A percentile compares a stretch with the other conserved stretches of the same genome.
Evolutionary conservation across 495 filamentous ascomycete genomes (phyloP).

Genomic region (Aspergillus diversus): DNA sequence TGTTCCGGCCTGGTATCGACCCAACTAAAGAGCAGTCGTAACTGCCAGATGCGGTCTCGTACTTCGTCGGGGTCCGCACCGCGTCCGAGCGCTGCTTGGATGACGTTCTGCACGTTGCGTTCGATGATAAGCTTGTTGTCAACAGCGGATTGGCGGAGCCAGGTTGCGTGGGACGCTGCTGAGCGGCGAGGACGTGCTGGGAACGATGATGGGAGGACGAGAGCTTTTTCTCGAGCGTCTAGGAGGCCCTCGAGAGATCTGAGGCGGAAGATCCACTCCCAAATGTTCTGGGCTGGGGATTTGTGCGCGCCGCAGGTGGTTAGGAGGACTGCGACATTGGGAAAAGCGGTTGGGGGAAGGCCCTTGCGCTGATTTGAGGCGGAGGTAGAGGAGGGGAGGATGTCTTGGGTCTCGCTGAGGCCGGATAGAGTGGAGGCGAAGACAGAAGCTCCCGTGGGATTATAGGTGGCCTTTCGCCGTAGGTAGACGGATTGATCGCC

Average conservation of each 20-base stretch:
- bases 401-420: constrained; percentile 44
- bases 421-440: constrained; percentile 74
- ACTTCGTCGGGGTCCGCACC: constrained; percentile 44
- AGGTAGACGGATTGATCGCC: constrained; percentile 79
- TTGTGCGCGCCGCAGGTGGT: constrained; percentile 31
- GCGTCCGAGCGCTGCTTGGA: constrained; percentile 39
- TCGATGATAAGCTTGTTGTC: constrained; percentile 77
- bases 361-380: constrained; percentile 36
- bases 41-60: constrained; percentile 71
- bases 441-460: constrained; percentile 62
- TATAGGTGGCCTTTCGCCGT: constrained; percentile 72
- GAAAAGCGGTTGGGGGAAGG: constrained; percentile 34
- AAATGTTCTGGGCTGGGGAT: constrained; percentile 37
- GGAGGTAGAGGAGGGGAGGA: constrained; percentile 35
- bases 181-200: constrained; percentile 23
- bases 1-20: constrained; percentile 51
- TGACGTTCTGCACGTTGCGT: constrained; percentile 61
- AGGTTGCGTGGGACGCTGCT: constrained; percentile 36
- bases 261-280: constrained; percentile 81
- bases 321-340: constrained; percentile 28
- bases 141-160: constrained; percentile 66
- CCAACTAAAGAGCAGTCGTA: constrained; percentile 83
- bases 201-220: constrained; percentile 68
- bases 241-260: constrained; percentile 60
- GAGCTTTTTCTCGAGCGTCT: constrained; percentile 73